Evolutionary conservation across 2,329 filamentous ascomycete genomes (phyloP).

Genomic region (Beauveria pseudobassiana): DNA sequence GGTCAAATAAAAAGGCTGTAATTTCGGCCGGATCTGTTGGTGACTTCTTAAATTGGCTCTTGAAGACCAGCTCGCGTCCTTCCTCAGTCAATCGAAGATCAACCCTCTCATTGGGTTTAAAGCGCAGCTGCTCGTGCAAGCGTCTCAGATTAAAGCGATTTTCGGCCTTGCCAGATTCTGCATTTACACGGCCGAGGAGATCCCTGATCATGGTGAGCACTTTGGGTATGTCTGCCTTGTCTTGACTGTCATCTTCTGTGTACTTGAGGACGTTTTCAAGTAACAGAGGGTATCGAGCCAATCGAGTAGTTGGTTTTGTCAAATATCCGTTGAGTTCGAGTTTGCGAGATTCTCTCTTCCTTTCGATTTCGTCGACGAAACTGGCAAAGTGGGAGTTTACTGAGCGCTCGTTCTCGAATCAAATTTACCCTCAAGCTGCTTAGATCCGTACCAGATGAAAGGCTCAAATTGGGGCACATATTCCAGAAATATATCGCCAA

Average conservation of each 20-base stretch:
- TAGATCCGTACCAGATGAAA: conserved; percentile 93
- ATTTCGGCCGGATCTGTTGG: conserved; percentile 85
- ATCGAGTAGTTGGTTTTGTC: conserved; percentile 91
- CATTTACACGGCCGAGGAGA: conserved; percentile 80
- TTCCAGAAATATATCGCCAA: conserved; percentile 92
- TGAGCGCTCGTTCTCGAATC: conserved; percentile 92
- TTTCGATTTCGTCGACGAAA: conserved; percentile 94
- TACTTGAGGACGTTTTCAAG: conserved; percentile 89
- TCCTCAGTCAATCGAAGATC: conserved; percentile 93
- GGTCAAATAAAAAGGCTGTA: conserved; percentile 91
- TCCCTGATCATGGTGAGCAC: conserved; percentile 82
- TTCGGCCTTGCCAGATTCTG: conserved; percentile 93
- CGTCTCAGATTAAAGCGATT: conserved; percentile 94
- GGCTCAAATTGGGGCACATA: conserved; percentile 89
- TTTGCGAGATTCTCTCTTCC: conserved; percentile 93
- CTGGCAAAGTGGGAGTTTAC: conserved; percentile 77
- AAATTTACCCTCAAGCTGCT: conserved; percentile 92
- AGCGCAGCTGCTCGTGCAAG: conserved; percentile 85
- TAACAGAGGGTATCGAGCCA: conserved; percentile 87
- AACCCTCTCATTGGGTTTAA: conserved; percentile 81
- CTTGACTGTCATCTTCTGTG: conserved; percentile 79
- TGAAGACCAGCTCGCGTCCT: conserved; percentile 86
- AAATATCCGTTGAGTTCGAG: conserved; percentile 95
- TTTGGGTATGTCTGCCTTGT: conserved; percentile 87
- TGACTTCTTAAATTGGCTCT: conserved; percentile 87